Evolutionary conservation across 768 basidiomycete genomes (phyloP), one percentile per base, ranked within the genome.

Genomic region (Amanita jacksonii): DNA sequence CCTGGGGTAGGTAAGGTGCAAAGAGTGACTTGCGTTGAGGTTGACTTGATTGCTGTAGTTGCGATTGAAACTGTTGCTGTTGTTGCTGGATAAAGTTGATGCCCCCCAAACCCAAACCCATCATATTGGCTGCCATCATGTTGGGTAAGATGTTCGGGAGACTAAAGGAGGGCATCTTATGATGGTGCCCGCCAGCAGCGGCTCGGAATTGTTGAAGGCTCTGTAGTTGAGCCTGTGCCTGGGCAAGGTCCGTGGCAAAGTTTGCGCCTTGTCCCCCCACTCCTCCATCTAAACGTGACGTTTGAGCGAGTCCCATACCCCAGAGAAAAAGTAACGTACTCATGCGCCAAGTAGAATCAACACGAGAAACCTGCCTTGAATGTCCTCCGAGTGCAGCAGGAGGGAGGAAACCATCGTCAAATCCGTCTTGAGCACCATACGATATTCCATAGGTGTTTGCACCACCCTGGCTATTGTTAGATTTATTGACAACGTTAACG

Each of bases 111-210:
- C 82, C 81, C 28, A 92, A 66, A 15, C 90, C 88, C 88, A 91
- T 89, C 81, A 88, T 92, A 54, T 88, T 96, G 13, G 90, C 92
- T 2, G 90, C 92, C 85, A 92, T 87, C 78, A 94, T 85, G 57
- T 93, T 93, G 4, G 92, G 93, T 10, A 96, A 70, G 90, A 96
- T 96, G 60, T 96, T 96, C 4, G 93, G 93, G 70, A 97, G 92
- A 59, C 87, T 90, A 67, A 96, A 97, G 3, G 93, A 97, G 7
- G 87, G 77, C 89, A 96, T 91, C 70, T 94, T 94, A 60, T 89
- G 82, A 60, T 94, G 91, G 54, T 94, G 92, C 8, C 90, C 91
- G 35, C 88, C 89, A 15, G 88, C 83, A 4, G 91, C 91, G 23
- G 91, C 92, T 54, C 93, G 85, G 73, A 98, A 99, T 54, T 96